Conservation (phyloP, 768 basidiomycete species). For the Baorangia bicolor region DNA sequence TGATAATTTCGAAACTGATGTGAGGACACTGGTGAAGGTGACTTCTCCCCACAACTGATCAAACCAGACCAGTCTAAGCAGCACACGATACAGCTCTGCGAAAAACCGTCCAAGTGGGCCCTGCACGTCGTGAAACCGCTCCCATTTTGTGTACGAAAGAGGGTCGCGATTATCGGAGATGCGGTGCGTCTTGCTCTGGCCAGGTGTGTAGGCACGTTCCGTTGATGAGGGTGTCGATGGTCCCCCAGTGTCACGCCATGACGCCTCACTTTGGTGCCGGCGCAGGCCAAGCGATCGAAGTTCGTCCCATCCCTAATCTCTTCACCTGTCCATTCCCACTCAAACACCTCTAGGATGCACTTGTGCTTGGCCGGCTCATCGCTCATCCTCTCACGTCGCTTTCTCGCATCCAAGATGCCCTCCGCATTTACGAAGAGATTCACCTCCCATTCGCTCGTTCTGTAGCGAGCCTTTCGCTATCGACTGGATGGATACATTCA, state of each 20-base stretch:
- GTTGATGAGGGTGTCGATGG: not conserved
- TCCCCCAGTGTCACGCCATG: slow-evolving; percentile 23
- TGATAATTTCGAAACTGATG: slow-evolving; percentile 38
- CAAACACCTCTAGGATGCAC: too few relatives aligned
- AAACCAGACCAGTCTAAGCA: not conserved
- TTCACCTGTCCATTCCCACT: not conserved
- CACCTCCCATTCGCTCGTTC: too few relatives aligned
- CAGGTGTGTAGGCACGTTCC: not conserved
- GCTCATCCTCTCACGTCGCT: slow-evolving; percentile 13
- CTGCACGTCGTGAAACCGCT: slow-evolving; percentile 42
- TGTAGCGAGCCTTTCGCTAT: too few relatives aligned
- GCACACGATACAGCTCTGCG: slow-evolving; percentile 29
- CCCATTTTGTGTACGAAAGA: too few relatives aligned
- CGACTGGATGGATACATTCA: too few relatives aligned
- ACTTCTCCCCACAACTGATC: not conserved
- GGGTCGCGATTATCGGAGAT: too few relatives aligned
- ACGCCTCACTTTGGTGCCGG: slow-evolving; percentile 23
- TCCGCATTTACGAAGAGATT: slow-evolving; percentile 4
- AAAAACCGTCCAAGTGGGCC: slow-evolving; percentile 42
- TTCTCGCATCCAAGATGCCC: not conserved
- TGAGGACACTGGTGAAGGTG: slow-evolving; percentile 29
- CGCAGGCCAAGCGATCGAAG: slow-evolving; percentile 26
- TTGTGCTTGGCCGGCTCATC: too few relatives aligned
- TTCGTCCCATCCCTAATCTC: not conserved
- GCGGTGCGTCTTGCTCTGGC: slow-evolving; percentile 35